Conservation (phyloP, 306 rosid genomes). For the Medicago ruthenica region DNA sequence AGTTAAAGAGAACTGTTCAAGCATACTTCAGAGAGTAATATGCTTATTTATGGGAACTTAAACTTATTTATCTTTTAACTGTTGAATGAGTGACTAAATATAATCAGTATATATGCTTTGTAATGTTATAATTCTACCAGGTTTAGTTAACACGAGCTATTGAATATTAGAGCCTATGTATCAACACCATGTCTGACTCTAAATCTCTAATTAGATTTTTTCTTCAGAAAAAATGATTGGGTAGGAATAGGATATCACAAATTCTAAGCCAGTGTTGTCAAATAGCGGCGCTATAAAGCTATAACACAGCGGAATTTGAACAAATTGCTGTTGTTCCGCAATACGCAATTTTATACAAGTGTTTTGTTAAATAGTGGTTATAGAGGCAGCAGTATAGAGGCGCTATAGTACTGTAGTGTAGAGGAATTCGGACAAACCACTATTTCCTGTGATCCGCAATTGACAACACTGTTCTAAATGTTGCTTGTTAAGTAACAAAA, state of each 20-base stretch:
- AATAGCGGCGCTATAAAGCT: neutral
- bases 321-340: neutral
- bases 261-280: neutral
- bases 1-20: conserved; percentile 9
- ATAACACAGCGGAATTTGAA: neutral
- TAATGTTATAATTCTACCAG: neutral
- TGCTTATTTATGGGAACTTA: conserved; percentile 28
- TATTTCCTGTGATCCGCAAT: neutral
- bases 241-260: conserved; percentile 29
- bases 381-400: no score
- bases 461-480: neutral
- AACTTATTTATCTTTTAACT: conserved; percentile 31
- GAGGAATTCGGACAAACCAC: neutral
- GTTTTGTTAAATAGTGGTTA: neutral
- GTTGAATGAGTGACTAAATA: neutral
- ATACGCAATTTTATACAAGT: neutral
- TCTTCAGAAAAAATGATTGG: neutral
- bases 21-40: conserved; percentile 16
- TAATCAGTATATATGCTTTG: neutral
- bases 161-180: conserved; percentile 1
- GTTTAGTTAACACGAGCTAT: conserved; percentile 6
- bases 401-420: neutral
- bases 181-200: neutral
- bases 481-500: conserved; percentile 19
- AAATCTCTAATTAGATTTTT: neutral